phyloP scores from a whole-genome alignment of 2,329 filamentous ascomycete genomes.

The Cladobotryum protrusum region DNA sequence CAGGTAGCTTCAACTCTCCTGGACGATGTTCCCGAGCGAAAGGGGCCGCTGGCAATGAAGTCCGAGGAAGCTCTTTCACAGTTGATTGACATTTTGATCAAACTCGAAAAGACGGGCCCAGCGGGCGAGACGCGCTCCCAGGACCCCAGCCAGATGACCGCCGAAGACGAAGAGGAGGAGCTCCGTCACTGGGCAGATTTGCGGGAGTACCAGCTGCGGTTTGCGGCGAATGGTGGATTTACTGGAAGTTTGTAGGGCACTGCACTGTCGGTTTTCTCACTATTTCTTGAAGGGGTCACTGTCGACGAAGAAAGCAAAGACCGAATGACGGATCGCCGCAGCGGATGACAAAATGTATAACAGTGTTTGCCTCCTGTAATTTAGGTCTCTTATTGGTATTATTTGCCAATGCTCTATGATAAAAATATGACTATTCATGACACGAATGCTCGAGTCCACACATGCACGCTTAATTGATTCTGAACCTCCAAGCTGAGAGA shows the following conservation, averaged over 20 bases:
- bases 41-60: conserved; percentile 44
- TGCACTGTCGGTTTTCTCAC: too few species aligned
- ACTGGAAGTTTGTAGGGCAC: conserved; percentile 9
- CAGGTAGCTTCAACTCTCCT: conserved; percentile 77
- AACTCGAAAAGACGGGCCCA: conserved; percentile 59
- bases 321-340: too few species aligned
- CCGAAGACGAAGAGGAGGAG: conserved; percentile 67
- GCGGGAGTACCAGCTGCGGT: conserved; percentile 69
- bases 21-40: conserved; percentile 47
- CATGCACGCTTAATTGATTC: too few species aligned
- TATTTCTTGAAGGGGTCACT: too few species aligned
- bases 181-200: conserved; percentile 72
- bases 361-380: too few species aligned
- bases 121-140: conserved; percentile 24
- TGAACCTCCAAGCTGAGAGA: too few species aligned
- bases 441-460: too few species aligned
- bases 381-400: too few species aligned
- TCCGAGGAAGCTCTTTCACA: conserved; percentile 66
- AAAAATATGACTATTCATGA: too few species aligned
- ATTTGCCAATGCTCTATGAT: too few species aligned
- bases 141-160: conserved; percentile 35
- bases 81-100: conserved; percentile 69
- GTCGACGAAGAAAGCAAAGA: too few species aligned
- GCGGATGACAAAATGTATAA: too few species aligned
- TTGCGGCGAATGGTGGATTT: conserved; percentile 59